Evolutionary conservation across 768 basidiomycete species (phyloP).

Genomic region (Russula virescens): DNA sequence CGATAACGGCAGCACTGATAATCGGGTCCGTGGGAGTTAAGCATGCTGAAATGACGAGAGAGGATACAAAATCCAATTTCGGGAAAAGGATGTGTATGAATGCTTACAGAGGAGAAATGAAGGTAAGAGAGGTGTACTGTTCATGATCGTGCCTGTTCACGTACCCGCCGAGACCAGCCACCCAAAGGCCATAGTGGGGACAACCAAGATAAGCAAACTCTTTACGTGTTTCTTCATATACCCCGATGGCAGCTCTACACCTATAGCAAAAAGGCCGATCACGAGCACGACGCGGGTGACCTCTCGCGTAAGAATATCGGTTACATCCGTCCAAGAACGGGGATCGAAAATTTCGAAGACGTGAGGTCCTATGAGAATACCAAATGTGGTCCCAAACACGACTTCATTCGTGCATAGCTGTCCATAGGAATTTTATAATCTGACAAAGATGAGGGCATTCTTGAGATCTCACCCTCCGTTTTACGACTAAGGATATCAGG

Average conservation of each 20-base stretch:
- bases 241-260: constrained; percentile 82
- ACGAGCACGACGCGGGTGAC: constrained; percentile 85
- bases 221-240: constrained; percentile 80
- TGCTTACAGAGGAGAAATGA: constrained; percentile 32
- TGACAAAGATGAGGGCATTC: not conserved
- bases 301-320: constrained; percentile 74
- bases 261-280: constrained; percentile 89
- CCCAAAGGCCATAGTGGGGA: constrained; percentile 81
- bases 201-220: constrained; percentile 61
- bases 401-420: constrained; percentile 91
- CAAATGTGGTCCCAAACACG: constrained; percentile 76
- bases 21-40: constrained; percentile 95
- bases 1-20: constrained; percentile 78
- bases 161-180: constrained; percentile 73
- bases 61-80: constrained; percentile 59
- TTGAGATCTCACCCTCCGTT: constrained; percentile 57
- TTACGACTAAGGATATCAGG: constrained; percentile 76
- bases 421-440: not conserved
- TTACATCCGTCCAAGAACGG: constrained; percentile 55
- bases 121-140: not conserved
- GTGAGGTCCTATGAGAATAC: constrained; percentile 65
- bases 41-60: constrained; percentile 83
- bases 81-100: constrained; percentile 72
- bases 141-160: constrained; percentile 17
- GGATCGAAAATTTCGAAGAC: constrained; percentile 70